Base-by-base conservation (phyloP, 108 stramenopile species). In the Conticribra weissflogii region DNA sequence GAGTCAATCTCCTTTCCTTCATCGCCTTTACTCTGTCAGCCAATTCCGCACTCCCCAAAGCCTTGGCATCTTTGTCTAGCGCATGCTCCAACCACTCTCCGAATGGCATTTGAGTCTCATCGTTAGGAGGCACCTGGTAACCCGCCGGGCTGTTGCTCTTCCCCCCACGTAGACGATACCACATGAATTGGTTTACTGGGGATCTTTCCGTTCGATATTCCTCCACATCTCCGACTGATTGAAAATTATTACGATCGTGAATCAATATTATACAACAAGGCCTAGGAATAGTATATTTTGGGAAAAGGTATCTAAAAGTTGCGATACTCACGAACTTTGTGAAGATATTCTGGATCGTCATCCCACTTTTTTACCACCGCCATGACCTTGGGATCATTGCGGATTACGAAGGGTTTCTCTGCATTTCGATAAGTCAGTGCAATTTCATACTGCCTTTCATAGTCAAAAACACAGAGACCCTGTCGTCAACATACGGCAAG, bases 341-440 rank as follows among this genome's bases (percentile, higher is more conserved):
- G 64, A 47, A 94, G 59, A 64, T 94, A 88, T 1, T 54, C 70
- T 3, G 70, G 57, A 48, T 62, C 75, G 56, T 88, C 73, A 16
- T 76, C 74, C 93, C 93, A 94, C 29, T 82, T 65, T 19, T 56
- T 16, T 8, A 53, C 85, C 18, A 83, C 74, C 3, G 57, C 67
- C 25, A 76, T 76, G 28, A 94, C 75, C 23, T 68, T 72, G 33
- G 93, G 93, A 49, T 90, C 81, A 54, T 87, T 85, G 46, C 87
- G 85, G 16, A 93, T 59, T 18, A 92, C 78, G 62, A 94, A 94
- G 22, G 93, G 93, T 32, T 86, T 81, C 54, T 94, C 93, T 0
- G 85, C 85, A 19, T 81, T 72, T 25, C 80, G 74, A 72, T 81
- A 81, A 16, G n/a, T 57, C 57, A 68, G 41, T 22, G 80, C 80